Percentiles rank a stretch among this genome's conserved stretches.
These are phyloP conservation scores for Ascochyta viciae-villosae DNA, from an alignment of 2,329 filamentous ascomycete genomes.

Conservation along the genomic window DNA sequence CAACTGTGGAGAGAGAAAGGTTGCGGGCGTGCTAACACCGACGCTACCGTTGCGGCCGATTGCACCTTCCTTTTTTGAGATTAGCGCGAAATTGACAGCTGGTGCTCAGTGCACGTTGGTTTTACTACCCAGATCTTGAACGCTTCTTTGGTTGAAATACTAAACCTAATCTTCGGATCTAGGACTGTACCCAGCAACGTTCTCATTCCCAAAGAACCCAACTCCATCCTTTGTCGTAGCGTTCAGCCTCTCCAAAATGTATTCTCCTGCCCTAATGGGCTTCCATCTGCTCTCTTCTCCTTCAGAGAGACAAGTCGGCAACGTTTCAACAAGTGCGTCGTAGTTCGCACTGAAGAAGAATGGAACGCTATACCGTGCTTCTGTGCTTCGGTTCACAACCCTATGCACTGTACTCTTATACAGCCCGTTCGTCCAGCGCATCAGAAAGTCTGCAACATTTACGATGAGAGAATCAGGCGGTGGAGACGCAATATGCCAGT, in stretches of 20 bases:
- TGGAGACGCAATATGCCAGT: conserved; percentile 46
- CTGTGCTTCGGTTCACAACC: conserved; percentile 51
- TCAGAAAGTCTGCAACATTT: conserved; percentile 61
- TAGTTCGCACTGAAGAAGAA: conserved; percentile 58
- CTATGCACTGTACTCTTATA: conserved; percentile 60
- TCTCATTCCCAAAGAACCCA: conserved; percentile 34
- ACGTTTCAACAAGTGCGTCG: conserved; percentile 49
- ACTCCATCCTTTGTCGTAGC: conserved; percentile 41
- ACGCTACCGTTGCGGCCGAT: no score
- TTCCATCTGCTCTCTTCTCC: conserved; percentile 44
- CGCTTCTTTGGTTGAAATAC: background rate
- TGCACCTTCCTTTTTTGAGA: no score
- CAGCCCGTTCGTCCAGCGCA: conserved; percentile 59
- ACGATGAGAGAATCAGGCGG: conserved; percentile 57
- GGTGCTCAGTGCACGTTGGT: background rate
- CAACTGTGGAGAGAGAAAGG: no score
- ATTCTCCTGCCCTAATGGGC: conserved; percentile 50
- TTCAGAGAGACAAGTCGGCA: conserved; percentile 47
- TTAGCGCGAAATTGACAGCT: no score
- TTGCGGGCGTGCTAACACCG: no score
- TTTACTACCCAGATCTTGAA: background rate
- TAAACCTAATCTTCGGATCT: background rate
- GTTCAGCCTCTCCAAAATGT: conserved; percentile 49
- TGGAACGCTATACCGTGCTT: conserved; percentile 55
- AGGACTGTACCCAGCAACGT: background rate